Percentiles rank a stretch among this genome's conserved stretches.
Conservation (phyloP, 2,329 filamentous ascomycete genomes). For the Podosphaera xanthii region DNA sequence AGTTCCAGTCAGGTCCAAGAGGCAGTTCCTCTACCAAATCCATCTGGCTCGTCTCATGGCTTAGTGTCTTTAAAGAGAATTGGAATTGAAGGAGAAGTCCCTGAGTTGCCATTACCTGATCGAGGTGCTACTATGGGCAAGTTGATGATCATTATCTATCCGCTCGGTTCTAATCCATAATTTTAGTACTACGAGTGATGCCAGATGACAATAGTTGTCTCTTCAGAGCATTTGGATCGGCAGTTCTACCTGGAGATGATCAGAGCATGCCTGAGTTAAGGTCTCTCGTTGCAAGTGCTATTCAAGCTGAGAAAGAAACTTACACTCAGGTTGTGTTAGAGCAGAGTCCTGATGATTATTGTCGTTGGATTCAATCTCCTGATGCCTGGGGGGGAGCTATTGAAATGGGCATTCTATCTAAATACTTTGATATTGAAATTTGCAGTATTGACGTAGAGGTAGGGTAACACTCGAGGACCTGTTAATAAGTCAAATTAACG, state of each 20-base stretch:
- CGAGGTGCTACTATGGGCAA: constrained; percentile 28
- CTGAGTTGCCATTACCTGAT: constrained; percentile 22
- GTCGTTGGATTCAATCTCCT: constrained; percentile 54
- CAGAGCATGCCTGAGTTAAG: constrained; percentile 51
- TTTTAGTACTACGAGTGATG: constrained; percentile 65
- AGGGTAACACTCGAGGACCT: background rate
- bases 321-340: constrained; percentile 64
- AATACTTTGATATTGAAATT: constrained; percentile 70
- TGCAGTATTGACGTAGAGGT: constrained; percentile 59
- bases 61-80: constrained; percentile 13
- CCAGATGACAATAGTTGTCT: constrained; percentile 91
- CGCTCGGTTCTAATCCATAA: background rate
- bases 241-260: constrained; percentile 38
- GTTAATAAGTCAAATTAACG: constrained; percentile 1
- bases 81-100: constrained; percentile 14
- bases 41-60: background rate
- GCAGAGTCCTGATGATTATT: constrained; percentile 47
- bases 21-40: background rate
- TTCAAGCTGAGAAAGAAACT: constrained; percentile 45
- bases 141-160: constrained; percentile 9
- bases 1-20: background rate
- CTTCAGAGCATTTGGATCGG: constrained; percentile 70
- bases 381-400: constrained; percentile 84
- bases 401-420: constrained; percentile 64
- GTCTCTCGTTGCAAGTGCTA: constrained; percentile 54